A percentile compares a stretch with the other conserved stretches of the same genome.
These are phyloP conservation scores for Anthostomella pinea DNA, from an alignment of 2,329 filamentous ascomycete genomes.

Conservation along the genomic window DNA sequence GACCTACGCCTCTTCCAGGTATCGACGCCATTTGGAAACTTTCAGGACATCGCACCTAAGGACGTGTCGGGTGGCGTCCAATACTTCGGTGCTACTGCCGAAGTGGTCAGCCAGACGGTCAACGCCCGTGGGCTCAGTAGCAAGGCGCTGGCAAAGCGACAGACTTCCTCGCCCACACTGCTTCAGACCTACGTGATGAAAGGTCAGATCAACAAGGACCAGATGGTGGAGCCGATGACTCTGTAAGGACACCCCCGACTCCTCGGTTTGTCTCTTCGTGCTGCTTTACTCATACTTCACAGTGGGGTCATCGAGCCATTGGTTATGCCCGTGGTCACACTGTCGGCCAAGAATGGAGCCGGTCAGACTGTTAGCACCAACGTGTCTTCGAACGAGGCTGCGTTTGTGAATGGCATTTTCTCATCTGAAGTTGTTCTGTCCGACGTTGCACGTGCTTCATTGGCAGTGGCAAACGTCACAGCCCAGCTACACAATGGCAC, in stretches of 20 bases:
- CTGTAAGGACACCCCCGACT: slow-evolving; percentile 49
- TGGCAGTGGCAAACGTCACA: slow-evolving; percentile 48
- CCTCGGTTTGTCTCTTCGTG: neutral
- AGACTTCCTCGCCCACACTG: slow-evolving; percentile 35
- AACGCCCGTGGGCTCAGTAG: slow-evolving; percentile 19
- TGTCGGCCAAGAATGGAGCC: slow-evolving; percentile 54
- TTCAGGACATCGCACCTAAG: slow-evolving; percentile 48
- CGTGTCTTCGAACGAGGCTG: slow-evolving; percentile 67
- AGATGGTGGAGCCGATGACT: slow-evolving; percentile 54
- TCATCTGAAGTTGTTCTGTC: slow-evolving; percentile 55
- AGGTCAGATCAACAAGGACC: slow-evolving; percentile 60
- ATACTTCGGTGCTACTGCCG: slow-evolving; percentile 54
- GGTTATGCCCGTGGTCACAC: slow-evolving; percentile 65
- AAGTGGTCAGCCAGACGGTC: slow-evolving; percentile 35
- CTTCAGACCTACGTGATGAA: slow-evolving; percentile 67
- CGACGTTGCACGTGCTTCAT: slow-evolving; percentile 45
- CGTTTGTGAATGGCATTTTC: slow-evolving; percentile 70
- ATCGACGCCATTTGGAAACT: slow-evolving; percentile 54
- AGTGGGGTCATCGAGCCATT: slow-evolving; percentile 60
- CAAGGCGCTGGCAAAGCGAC: slow-evolving; percentile 16
- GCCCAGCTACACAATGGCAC: slow-evolving; percentile 47
- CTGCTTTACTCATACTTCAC: slow-evolving; percentile 8
- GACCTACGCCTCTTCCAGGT: slow-evolving; percentile 74
- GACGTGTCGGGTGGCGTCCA: slow-evolving; percentile 54
- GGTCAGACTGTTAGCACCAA: slow-evolving; percentile 58